Evolutionary conservation across 306 rosid genomes (phyloP).

Genomic region (Medicago ruthenica): DNA sequence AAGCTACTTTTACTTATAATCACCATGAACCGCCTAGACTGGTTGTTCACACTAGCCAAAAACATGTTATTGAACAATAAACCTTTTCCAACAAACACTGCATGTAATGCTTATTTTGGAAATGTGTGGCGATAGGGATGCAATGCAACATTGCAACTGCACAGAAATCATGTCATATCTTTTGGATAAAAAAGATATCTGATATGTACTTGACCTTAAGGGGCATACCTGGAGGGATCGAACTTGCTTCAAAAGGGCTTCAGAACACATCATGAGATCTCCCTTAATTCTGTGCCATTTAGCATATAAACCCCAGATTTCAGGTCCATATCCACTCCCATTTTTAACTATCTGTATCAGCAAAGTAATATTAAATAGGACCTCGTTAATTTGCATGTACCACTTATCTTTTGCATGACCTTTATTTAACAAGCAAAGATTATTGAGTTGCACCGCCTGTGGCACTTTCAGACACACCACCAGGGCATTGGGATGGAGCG

Average conservation of each 20-base stretch:
- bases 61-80: neutral
- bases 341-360: constrained; percentile 71
- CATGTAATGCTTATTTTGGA: constrained; percentile 11
- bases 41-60: neutral
- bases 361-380: constrained; percentile 37
- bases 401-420: constrained; percentile 4
- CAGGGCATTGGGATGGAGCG: neutral
- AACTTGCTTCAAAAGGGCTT: constrained; percentile 93
- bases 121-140: neutral
- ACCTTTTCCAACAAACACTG: neutral
- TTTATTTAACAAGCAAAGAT: constrained; percentile 31
- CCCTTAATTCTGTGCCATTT: constrained; percentile 93
- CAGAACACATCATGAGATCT: constrained; percentile 85
- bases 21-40: neutral
- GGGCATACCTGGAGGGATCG: constrained; percentile 89
- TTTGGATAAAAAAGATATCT: neutral
- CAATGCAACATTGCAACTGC: constrained; percentile 27
- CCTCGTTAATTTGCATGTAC: constrained; percentile 9
- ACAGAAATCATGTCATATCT: neutral
- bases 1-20: neutral
- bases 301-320: constrained; percentile 88
- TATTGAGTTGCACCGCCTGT: neutral
- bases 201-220: constrained; percentile 16
- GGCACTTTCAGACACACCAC: neutral
- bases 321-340: constrained; percentile 71